Evolutionary conservation across 2,329 filamentous ascomycete genomes (phyloP).

Genomic region (Ustulina deusta): DNA sequence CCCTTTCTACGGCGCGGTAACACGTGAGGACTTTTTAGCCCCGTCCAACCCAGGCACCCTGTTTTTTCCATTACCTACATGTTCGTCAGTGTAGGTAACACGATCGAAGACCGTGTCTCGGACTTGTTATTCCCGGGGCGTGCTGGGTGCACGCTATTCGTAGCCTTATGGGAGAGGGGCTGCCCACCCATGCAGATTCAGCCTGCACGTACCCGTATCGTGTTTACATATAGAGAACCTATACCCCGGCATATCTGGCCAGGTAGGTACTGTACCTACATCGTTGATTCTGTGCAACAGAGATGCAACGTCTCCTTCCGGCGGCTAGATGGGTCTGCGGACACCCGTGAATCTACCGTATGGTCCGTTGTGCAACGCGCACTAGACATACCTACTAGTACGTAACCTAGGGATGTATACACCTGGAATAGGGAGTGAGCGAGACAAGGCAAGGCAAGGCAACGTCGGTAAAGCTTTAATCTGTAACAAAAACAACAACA

Average conservation of each 20-base stretch:
- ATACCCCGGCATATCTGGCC: neutral
- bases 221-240: neutral
- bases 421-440: neutral
- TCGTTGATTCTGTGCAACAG: conserved; percentile 18
- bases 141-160: too few species aligned
- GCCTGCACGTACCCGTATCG: conserved; percentile 20
- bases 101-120: too few species aligned
- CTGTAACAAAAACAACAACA: conserved; percentile 4
- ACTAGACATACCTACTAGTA: too few species aligned
- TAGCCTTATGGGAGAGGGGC: conserved; percentile 18
- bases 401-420: neutral
- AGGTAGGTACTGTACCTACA: conserved; percentile 6
- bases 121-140: too few species aligned
- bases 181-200: neutral
- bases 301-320: conserved; percentile 29
- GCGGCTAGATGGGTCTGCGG: conserved; percentile 11
- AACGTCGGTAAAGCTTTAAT: conserved; percentile 6
- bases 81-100: too few species aligned
- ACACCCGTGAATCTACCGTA: conserved; percentile 4
- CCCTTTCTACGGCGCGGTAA: neutral
- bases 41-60: too few species aligned
- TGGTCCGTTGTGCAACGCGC: conserved; percentile 13
- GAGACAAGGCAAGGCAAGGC: neutral
- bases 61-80: too few species aligned
- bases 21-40: too few species aligned